A percentile compares a stretch with the other conserved stretches of the same genome.
Conservation (phyloP, 805 yeast species). For the Soucietia sequanensis region DNA sequence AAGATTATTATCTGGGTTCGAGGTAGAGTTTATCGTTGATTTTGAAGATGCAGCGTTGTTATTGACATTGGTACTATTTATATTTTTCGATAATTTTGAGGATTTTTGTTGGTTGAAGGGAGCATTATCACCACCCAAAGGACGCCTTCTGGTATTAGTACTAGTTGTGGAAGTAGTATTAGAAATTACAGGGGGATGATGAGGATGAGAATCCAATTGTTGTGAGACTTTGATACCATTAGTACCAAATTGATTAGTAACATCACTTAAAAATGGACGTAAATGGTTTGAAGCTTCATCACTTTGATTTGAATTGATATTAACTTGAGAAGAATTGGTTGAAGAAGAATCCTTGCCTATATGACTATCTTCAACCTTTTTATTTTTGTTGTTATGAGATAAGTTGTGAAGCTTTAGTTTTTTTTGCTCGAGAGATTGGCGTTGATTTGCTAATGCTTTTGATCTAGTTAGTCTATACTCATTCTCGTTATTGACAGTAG, state of each 20-base stretch:
- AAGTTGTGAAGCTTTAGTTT: neutral
- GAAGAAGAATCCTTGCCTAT: no score
- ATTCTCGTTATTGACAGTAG: conserved; percentile 37
- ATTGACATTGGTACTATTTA: conserved; percentile 2
- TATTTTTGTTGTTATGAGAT: no score
- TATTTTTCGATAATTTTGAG: neutral
- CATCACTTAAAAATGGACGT: no score
- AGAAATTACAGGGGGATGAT: no score
- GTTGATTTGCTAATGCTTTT: conserved; percentile 13
- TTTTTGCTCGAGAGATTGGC: neutral
- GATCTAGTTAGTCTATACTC: conserved; percentile 36
- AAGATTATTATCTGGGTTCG: no score
- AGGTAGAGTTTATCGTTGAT: neutral
- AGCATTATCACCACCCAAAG: conserved; percentile 29
- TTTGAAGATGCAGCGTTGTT: conserved; percentile 3
- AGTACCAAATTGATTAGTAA: no score
- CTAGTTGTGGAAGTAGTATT: neutral
- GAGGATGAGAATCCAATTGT: no score
- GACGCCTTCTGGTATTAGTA: conserved; percentile 15
- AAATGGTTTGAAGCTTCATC: no score
- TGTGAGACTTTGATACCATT: no score
- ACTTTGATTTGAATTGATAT: neutral
- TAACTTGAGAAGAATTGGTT: neutral
- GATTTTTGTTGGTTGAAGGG: no score
- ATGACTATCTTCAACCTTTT: no score